These are phyloP conservation scores for Populus hybrid DNA, from an alignment of 441 rosid genomes.

Conservation along the genomic window DNA sequence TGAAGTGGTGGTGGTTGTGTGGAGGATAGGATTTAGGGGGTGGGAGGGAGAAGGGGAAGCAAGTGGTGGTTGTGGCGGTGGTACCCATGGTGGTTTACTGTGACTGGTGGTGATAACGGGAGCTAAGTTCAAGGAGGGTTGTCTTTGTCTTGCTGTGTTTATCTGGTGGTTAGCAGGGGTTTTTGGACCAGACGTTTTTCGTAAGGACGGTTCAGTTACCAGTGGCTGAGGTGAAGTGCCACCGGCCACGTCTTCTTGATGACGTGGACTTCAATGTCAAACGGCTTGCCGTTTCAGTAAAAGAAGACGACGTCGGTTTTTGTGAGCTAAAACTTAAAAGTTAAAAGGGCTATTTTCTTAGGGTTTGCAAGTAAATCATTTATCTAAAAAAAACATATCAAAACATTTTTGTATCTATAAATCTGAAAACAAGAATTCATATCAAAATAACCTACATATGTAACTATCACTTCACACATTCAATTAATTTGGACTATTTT, in stretches of 20 bases:
- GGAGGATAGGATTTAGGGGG: constrained; percentile 25
- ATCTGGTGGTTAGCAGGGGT: constrained; percentile 6
- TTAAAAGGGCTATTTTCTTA: no score
- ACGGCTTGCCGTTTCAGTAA: neutral
- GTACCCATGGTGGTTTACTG: neutral
- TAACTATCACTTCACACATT: no score
- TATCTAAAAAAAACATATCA: no score
- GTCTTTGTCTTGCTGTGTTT: neutral
- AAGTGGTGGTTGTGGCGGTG: constrained; percentile 29
- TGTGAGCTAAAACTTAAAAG: no score
- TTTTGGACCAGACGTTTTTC: neutral
- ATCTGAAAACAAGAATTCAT: neutral
- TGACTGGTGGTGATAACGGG: neutral
- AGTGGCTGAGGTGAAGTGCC: neutral
- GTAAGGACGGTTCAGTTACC: neutral
- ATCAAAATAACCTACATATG: neutral
- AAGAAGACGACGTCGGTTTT: neutral
- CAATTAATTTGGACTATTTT: no score
- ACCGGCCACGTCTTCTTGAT: neutral
- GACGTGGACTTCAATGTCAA: neutral
- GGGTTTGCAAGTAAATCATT: no score
- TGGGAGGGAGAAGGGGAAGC: constrained; percentile 20
- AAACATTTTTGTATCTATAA: no score
- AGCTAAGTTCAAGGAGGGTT: neutral
- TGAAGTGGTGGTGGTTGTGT: neutral